These are phyloP conservation scores for Ramaria sp. DNA, from an alignment of 768 basidiomycete species.

Conservation along the genomic window DNA sequence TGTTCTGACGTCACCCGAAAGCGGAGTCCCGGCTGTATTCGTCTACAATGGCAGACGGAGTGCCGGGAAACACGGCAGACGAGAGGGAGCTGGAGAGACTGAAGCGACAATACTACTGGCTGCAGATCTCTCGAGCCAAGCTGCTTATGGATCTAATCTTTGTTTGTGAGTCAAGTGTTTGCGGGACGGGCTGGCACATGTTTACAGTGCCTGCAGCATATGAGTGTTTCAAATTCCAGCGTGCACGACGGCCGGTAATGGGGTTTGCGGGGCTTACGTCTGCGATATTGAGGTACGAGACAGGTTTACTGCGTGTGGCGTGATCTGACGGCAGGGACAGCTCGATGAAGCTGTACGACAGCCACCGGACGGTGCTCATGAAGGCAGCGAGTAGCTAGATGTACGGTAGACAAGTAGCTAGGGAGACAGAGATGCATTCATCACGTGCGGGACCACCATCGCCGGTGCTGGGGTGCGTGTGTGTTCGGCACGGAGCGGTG, in stretches of 20 bases:
- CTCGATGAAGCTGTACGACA: slow-evolving; percentile 64
- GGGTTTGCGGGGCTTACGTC: slow-evolving; percentile 57
- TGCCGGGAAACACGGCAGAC: slow-evolving; percentile 53
- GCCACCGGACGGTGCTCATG: slow-evolving; percentile 50
- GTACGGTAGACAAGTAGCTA: no score
- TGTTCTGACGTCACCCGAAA: slow-evolving; percentile 18
- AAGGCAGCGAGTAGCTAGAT: slow-evolving; percentile 29
- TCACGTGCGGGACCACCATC: not conserved
- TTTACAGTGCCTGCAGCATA: slow-evolving; percentile 39
- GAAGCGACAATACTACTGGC: slow-evolving; percentile 65
- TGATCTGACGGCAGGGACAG: slow-evolving; percentile 25
- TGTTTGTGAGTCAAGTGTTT: slow-evolving; percentile 48
- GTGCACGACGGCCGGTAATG: slow-evolving; percentile 48
- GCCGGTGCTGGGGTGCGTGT: not conserved
- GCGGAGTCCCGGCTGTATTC: slow-evolving; percentile 64
- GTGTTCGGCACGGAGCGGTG: not conserved
- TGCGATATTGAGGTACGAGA: slow-evolving; percentile 61
- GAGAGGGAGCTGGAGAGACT: slow-evolving; percentile 61
- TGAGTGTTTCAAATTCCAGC: slow-evolving; percentile 62
- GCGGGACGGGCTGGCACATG: not conserved
- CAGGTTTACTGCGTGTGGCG: not conserved
- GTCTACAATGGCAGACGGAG: slow-evolving; percentile 56
- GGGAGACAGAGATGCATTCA: no score
- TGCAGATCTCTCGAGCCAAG: slow-evolving; percentile 58
- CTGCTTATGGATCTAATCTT: slow-evolving; percentile 78